phyloP scores from a whole-genome alignment of 2,329 filamentous ascomycete genomes.

The Exophiala viscosa region DNA sequence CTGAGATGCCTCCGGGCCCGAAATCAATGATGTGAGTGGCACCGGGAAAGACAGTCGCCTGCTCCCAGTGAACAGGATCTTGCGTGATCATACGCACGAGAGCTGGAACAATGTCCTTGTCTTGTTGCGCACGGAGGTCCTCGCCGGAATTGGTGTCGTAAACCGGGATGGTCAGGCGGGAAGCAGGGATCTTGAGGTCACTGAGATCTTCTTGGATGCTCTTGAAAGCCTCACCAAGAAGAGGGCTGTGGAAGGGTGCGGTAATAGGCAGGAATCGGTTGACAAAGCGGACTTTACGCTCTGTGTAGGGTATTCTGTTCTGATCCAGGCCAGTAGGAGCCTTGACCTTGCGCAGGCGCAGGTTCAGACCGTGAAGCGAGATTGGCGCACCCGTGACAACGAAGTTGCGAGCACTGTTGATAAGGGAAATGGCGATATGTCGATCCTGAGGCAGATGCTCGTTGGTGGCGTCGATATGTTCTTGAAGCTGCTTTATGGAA shows the following conservation, averaged over 20 bases:
- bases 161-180: constrained; percentile 75
- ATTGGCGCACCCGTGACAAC: constrained; percentile 95
- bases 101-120: constrained; percentile 77
- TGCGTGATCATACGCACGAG: constrained; percentile 91
- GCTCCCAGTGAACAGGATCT: constrained; percentile 94
- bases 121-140: constrained; percentile 68
- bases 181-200: constrained; percentile 70
- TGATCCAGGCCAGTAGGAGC: constrained; percentile 96
- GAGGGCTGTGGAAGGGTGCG: constrained; percentile 96
- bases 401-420: constrained; percentile 95
- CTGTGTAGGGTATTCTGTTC: constrained; percentile 86
- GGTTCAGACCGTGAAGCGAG: constrained; percentile 91
- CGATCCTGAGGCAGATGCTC: constrained; percentile 88
- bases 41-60: constrained; percentile 81
- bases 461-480: constrained; percentile 95
- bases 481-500: constrained; percentile 80
- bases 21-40: constrained; percentile 97
- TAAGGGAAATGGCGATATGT: constrained; percentile 89
- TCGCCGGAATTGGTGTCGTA: constrained; percentile 86
- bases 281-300: constrained; percentile 93
- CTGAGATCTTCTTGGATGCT: constrained; percentile 85
- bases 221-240: constrained; percentile 75
- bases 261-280: constrained; percentile 98
- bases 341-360: constrained; percentile 94
- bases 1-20: constrained; percentile 92